Percentiles rank a stretch among this genome's conserved stretches.
phyloP scores from a whole-genome alignment of 805 yeast species.

The Ogataea ganodermae region DNA sequence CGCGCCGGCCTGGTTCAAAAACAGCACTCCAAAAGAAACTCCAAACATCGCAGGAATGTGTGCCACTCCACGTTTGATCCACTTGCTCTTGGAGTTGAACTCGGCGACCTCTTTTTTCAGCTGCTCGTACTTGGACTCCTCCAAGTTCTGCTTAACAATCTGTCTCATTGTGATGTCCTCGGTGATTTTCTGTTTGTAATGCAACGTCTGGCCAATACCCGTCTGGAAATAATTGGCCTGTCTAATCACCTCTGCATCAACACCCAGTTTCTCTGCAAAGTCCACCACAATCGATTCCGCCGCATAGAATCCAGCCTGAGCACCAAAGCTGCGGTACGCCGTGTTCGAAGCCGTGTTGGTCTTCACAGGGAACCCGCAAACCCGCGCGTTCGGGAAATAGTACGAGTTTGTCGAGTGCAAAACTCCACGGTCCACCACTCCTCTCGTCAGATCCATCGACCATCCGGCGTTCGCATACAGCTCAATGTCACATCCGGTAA shows the following conservation, averaged over 20 bases:
- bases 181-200: slow-evolving; percentile 42
- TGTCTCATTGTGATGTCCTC: slow-evolving; percentile 43
- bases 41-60: slow-evolving; percentile 51
- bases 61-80: slow-evolving; percentile 50
- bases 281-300: slow-evolving; percentile 43
- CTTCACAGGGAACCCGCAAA: slow-evolving; percentile 42
- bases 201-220: slow-evolving; percentile 35
- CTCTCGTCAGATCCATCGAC: slow-evolving; percentile 49
- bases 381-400: slow-evolving; percentile 42
- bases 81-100: slow-evolving; percentile 42
- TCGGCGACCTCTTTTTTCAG: slow-evolving; percentile 40
- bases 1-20: slow-evolving; percentile 51
- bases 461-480: slow-evolving; percentile 51
- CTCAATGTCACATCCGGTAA: slow-evolving; percentile 41
- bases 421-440: slow-evolving; percentile 50
- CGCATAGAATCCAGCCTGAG: slow-evolving; percentile 50
- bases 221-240: slow-evolving; percentile 40
- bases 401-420: slow-evolving; percentile 46
- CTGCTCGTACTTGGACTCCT: slow-evolving; percentile 38
- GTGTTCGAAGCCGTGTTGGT: slow-evolving; percentile 51
- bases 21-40: slow-evolving; percentile 47
- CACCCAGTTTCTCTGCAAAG: slow-evolving; percentile 40
- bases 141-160: slow-evolving; percentile 38
- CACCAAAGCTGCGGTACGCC: slow-evolving; percentile 52
- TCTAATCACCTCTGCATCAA: slow-evolving; percentile 43